phyloP scores from a whole-genome alignment of 1,284 basidiomycete species.

The Trichosporon inkin region DNA sequence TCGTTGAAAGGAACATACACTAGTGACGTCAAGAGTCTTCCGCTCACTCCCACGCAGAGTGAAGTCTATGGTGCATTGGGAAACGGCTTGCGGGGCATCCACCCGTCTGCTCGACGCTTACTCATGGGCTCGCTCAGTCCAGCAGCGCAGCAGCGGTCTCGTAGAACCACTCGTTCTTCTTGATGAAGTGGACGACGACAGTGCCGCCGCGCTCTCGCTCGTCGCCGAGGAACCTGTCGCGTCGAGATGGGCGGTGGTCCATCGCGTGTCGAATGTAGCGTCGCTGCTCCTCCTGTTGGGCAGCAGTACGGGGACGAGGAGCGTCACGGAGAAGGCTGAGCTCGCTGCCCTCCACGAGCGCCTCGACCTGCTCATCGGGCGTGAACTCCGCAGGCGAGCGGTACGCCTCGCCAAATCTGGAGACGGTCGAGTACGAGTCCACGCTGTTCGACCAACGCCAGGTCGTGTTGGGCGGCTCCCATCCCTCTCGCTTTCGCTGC shows the following conservation, averaged over 20 bases:
- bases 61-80: too few species aligned
- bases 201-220: slow-evolving; percentile 70
- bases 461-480: slow-evolving; percentile 34
- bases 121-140: slow-evolving; percentile 48
- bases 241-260: slow-evolving; percentile 40
- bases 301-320: slow-evolving; percentile 17
- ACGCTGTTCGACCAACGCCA: slow-evolving; percentile 24
- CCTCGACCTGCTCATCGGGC: slow-evolving; percentile 71
- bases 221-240: slow-evolving; percentile 60
- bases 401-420: slow-evolving; percentile 78
- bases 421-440: slow-evolving; percentile 74
- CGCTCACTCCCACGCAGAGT: background rate
- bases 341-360: slow-evolving; percentile 73
- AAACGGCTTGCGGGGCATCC: too few species aligned
- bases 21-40: background rate
- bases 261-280: slow-evolving; percentile 9
- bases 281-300: slow-evolving; percentile 54
- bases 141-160: slow-evolving; percentile 86
- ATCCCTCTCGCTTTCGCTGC: background rate
- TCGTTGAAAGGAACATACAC: background rate
- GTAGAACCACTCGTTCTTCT: slow-evolving; percentile 92
- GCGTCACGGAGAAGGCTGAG: slow-evolving; percentile 23
- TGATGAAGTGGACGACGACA: slow-evolving; percentile 92
- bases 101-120: background rate
- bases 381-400: slow-evolving; percentile 66